Base-by-base conservation (phyloP, 2,329 filamentous ascomycete genomes). In the Eutypa lata region DNA sequence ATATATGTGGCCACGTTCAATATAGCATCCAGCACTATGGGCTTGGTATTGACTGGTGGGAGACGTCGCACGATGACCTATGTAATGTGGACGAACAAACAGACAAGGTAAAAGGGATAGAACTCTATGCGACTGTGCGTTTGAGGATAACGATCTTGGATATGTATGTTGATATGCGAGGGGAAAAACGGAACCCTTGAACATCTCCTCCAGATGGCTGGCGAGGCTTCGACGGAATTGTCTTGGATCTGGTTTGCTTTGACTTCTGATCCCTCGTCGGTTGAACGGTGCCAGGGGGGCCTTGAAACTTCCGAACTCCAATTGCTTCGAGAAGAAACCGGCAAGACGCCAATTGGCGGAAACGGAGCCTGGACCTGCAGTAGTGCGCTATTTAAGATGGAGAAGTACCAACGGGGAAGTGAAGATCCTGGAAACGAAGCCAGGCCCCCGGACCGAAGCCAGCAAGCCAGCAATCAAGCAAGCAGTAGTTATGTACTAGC, bases 271-370 rank as follows among this genome's bases (percentile, higher is more conserved):
- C 7, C n/a, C 35, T 14, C 13, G 35, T 21, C 26, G 6, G 26
- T 38, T 38, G 35, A 38, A 38, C 31, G 13, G 35, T 38, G 16
- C n/a, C 6, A 63, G 47, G 7, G 57, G 58, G 22, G 10, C 44
- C 7, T 46, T 47, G 42, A 45, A 45, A 45, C 22, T 26, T 45
- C 42, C 42, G 42, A 45, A n/a, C 42, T 11, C 8, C 21, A n/a
- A 45, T 16, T 18, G 22, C 22, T 45, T 45, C 42, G 42, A 45
- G 42, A 45, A 45, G 42, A 24, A 22, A 11, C 42, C 42, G 42
- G 42, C 7, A 28, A 26, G 42, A 28, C 21, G 22, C 42, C 42
- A 45, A 45, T 45, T 45, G 42, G 42, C 42, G 21, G 22, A 24
- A 28, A 11, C 14, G 6, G 42, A 26, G 35, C 22, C 22, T 28